Base-by-base conservation (phyloP, 305 asterid genomes). In the Caryopteris hybrid region DNA sequence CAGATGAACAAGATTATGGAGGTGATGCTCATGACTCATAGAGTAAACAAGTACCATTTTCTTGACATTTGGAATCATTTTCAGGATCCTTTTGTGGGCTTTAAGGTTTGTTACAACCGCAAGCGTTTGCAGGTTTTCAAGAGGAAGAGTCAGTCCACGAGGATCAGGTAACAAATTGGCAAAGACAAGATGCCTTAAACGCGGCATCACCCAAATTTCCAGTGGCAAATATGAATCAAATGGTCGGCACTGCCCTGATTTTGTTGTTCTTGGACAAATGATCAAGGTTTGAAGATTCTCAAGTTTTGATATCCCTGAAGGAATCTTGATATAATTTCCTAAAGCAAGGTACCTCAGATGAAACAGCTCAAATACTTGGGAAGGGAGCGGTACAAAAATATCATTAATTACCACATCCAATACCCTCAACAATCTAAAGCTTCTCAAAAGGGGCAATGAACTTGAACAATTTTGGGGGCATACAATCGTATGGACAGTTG, bases 181-280 rank as follows among this genome's bases (percentile, higher is more conserved):
- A 5, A 48, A 48, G 9, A 64, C 10, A 48, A 64, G 70, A 33
- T 64, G 70, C 47, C 48, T 64, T 21, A 64, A 48, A n/a, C 11
- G n/a, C 3, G 21, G 47, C 70, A 50, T 51, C 13, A 38, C 36
- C 70, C 60, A 64, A 5, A 50, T 64, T 64, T 50, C 70, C 6
- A 13, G 18, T 34, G 70, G 50, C 48, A 64, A 13, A 0, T 9
- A 18, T 6, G 31, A 29, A 17, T 12, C 0, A 17, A 0, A 6
- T 11, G 22, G 12, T 25, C 6, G 0, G 16, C 0, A 12, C 0
- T 4, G 0, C 5, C 0, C 0, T 14, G 0, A 18, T 10, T 13
- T 1, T 27, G 0, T 10, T 0, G 0, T 10, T 0, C 1, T 16
- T 2, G n/a, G 46, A 10, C 31, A 0, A 11, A 46, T 29, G 57